Percentiles rank a stretch among this genome's conserved stretches.
phyloP scores from a whole-genome alignment of 768 basidiomycete genomes.

The Mycena vulgaris region DNA sequence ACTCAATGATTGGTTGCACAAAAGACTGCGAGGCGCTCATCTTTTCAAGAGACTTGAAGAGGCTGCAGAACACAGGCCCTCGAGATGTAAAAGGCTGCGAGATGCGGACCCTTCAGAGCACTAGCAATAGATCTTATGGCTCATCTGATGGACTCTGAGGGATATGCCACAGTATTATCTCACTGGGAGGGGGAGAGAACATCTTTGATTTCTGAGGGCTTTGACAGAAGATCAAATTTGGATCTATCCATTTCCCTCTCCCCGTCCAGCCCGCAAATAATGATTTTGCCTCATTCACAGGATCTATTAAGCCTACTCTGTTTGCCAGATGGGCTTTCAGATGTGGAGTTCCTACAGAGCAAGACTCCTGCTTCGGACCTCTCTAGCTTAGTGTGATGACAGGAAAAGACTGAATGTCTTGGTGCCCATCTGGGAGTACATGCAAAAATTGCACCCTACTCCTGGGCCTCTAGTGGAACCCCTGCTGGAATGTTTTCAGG shows the following conservation, averaged over 20 bases:
- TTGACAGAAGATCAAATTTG: constrained; percentile 13
- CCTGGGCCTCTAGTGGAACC: background rate
- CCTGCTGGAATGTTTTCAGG: background rate
- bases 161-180: background rate
- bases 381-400: constrained; percentile 13
- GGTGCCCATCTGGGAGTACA: too few species aligned
- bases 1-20: too few species aligned
- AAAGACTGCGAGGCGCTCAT: too few species aligned
- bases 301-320: constrained; percentile 5
- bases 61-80: too few species aligned
- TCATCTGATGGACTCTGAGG: constrained; percentile 14
- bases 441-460: background rate
- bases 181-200: constrained; percentile 25
- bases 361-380: constrained; percentile 10
- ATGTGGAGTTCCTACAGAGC: constrained; percentile 18
- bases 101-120: too few species aligned
- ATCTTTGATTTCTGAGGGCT: constrained; percentile 9
- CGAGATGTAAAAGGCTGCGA: too few species aligned
- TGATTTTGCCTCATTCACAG: background rate
- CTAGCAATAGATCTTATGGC: constrained; percentile 23
- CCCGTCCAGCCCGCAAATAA: constrained; percentile 11
- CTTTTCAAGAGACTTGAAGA: too few species aligned
- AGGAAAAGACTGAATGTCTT: too few species aligned
- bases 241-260: constrained; percentile 24
- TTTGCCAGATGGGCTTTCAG: constrained; percentile 23